Evolutionary conservation across 371 early-diverging fungal genomes (phyloP).

Genomic region (Cokeromyces recurvatus): DNA sequence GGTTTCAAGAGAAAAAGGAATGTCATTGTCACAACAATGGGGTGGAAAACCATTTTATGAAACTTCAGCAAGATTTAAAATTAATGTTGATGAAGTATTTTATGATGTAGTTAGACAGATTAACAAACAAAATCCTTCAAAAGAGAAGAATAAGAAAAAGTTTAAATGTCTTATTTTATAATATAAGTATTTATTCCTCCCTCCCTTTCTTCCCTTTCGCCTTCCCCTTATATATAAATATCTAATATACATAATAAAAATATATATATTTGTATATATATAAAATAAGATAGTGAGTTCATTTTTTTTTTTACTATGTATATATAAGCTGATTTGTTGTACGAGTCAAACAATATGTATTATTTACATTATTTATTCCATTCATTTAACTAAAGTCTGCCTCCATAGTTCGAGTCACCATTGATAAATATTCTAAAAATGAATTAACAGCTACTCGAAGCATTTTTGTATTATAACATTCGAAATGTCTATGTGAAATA

Average conservation of each 20-base stretch:
- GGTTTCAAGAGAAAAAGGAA: conserved; percentile 66
- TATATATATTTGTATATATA: not conserved
- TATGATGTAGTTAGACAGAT: conserved; percentile 59
- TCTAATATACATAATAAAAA: too few relatives aligned
- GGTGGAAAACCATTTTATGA: conserved; percentile 75
- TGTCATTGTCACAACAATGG: conserved; percentile 64
- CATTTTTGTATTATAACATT: conserved; percentile 37
- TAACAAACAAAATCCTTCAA: conserved; percentile 43
- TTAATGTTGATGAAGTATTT: conserved; percentile 79
- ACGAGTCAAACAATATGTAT: too few relatives aligned
- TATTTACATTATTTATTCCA: too few relatives aligned
- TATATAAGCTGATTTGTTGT: too few relatives aligned
- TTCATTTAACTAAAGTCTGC: conserved; percentile 4
- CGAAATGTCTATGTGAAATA: conserved; percentile 30
- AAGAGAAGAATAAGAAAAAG: conserved; percentile 34
- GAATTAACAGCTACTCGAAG: conserved; percentile 48
- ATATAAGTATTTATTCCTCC: too few relatives aligned
- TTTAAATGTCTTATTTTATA: conserved; percentile 37
- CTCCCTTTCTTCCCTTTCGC: too few relatives aligned
- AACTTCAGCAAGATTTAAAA: conserved; percentile 79
- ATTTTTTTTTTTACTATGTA: too few relatives aligned
- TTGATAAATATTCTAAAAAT: conserved; percentile 43
- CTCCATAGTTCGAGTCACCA: conserved; percentile 50
- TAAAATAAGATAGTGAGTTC: not conserved
- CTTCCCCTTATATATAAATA: too few relatives aligned